phyloP scores from a whole-genome alignment of 192 early-diverging fungal genomes.

The Coemansia umbellata region DNA sequence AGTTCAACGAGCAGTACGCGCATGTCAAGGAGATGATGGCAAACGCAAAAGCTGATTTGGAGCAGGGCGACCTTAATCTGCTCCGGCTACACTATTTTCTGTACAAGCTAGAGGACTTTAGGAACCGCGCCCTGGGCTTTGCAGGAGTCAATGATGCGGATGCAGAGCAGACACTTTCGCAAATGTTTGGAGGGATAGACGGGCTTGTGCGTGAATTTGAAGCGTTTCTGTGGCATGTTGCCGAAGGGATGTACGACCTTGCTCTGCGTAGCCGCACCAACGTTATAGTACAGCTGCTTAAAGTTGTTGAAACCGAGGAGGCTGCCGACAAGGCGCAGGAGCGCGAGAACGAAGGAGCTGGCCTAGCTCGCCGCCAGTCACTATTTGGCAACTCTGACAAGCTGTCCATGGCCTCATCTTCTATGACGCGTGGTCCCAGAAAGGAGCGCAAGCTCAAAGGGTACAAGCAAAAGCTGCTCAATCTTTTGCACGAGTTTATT shows the following conservation, averaged over 20 bases:
- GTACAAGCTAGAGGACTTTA: slow-evolving; percentile 82
- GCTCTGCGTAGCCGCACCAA: slow-evolving; percentile 64
- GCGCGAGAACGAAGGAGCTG: slow-evolving; percentile 31
- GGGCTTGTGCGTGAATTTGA: slow-evolving; percentile 79
- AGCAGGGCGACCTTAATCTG: slow-evolving; percentile 59
- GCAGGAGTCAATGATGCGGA: slow-evolving; percentile 67
- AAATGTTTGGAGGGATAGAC: slow-evolving; percentile 85
- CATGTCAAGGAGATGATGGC: slow-evolving; percentile 65
- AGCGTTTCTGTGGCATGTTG: slow-evolving; percentile 80
- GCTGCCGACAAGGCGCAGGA: slow-evolving; percentile 60
- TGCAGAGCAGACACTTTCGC: slow-evolving; percentile 75
- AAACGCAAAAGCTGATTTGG: slow-evolving; percentile 56
- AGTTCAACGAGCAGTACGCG: slow-evolving; percentile 77
- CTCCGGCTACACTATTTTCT: slow-evolving; percentile 86
- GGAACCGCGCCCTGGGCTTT: slow-evolving; percentile 78
- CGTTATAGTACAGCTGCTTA: slow-evolving; percentile 83
- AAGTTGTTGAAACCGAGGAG: slow-evolving; percentile 95
- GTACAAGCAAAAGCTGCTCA: slow-evolving; percentile 48
- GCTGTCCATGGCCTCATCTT: slow-evolving; percentile 5
- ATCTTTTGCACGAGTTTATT: slow-evolving; percentile 38
- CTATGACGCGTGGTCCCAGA: slow-evolving; percentile 14
- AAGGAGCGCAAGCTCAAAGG: slow-evolving; percentile 37
- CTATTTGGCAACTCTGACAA: slow-evolving; percentile 2
- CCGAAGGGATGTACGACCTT: slow-evolving; percentile 74
- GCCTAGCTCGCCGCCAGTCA: slow-evolving; percentile 21